Conservation (phyloP, 2,329 filamentous ascomycete genomes). For the Purpureocillium lavendulum region DNA sequence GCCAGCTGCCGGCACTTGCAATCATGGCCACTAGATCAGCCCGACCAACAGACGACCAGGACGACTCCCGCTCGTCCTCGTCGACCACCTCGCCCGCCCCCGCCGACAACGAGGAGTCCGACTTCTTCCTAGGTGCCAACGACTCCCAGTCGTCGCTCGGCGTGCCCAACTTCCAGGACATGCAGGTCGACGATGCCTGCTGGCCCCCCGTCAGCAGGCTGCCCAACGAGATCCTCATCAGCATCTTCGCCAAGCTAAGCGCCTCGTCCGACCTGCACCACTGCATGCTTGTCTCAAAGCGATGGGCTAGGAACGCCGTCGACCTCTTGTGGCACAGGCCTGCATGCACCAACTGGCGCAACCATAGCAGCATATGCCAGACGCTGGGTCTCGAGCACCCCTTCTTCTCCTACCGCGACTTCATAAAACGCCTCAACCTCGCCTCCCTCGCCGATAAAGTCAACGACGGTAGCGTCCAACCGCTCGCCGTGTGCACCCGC, state of each 20-base stretch:
- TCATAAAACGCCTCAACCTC: slow-evolving; percentile 87
- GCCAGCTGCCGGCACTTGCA: slow-evolving; percentile 1
- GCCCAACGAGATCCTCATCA: slow-evolving; percentile 90
- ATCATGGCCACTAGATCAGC: slow-evolving; percentile 11
- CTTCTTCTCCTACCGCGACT: slow-evolving; percentile 81
- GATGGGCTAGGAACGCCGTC: slow-evolving; percentile 88
- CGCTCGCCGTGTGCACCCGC: slow-evolving; percentile 77
- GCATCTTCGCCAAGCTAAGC: slow-evolving; percentile 78
- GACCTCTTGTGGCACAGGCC: slow-evolving; percentile 93
- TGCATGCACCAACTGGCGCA: slow-evolving; percentile 78
- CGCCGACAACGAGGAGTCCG: slow-evolving; percentile 82
- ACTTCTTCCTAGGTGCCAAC: slow-evolving; percentile 83
- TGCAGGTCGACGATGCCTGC: slow-evolving; percentile 60
- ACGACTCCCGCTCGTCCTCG: slow-evolving; percentile 53
- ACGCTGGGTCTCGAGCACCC: slow-evolving; percentile 66
- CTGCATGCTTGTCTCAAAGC: slow-evolving; percentile 90
- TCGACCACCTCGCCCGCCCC: slow-evolving; percentile 69
- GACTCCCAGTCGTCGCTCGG: slow-evolving; percentile 91
- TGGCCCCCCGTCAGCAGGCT: slow-evolving; percentile 75
- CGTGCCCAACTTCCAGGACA: slow-evolving; percentile 67
- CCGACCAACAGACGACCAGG: slow-evolving; percentile 23
- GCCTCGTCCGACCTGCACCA: slow-evolving; percentile 69
- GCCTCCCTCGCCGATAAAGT: slow-evolving; percentile 66
- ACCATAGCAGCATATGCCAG: slow-evolving; percentile 70
- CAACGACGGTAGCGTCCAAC: slow-evolving; percentile 82